Evolutionary conservation across 306 rosid species (phyloP).

Genomic region (Hippophae rhamnoides): DNA sequence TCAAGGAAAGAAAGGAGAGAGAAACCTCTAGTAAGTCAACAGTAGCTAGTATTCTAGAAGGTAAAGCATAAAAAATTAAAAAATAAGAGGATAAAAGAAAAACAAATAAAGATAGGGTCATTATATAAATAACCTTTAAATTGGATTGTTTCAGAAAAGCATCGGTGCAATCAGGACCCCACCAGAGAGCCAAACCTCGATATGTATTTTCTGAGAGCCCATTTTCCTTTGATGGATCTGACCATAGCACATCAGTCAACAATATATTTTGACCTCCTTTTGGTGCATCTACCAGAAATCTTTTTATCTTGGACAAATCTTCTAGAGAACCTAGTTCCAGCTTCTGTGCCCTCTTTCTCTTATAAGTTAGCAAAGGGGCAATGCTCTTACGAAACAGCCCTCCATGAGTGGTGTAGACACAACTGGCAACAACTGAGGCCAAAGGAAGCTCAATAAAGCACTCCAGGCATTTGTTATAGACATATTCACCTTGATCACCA

Average conservation of each 20-base stretch:
- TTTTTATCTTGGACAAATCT: constrained; percentile 52
- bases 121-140: constrained; percentile 50
- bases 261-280: constrained; percentile 48
- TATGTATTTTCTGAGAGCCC: constrained; percentile 57
- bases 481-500: constrained; percentile 56
- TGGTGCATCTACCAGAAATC: constrained; percentile 55
- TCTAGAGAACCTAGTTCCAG: constrained; percentile 66
- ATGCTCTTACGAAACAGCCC: constrained; percentile 59
- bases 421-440: constrained; percentile 63
- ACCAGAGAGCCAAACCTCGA: constrained; percentile 56
- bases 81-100: background rate
- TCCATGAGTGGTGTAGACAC: constrained; percentile 80
- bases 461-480: constrained; percentile 57
- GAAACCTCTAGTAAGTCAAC: background rate
- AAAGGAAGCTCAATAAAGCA: constrained; percentile 86
- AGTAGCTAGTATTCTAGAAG: background rate
- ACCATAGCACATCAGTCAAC: constrained; percentile 78
- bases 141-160: constrained; percentile 59
- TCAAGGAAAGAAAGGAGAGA: background rate
- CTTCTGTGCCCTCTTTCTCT: constrained; percentile 41
- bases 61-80: background rate
- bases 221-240: constrained; percentile 62
- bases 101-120: too few relatives aligned
- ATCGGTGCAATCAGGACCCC: constrained; percentile 93
- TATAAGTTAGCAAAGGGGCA: constrained; percentile 31